Percentiles rank a stretch among this genome's conserved stretches.
These are phyloP conservation scores for Blepharisma undulans DNA, from an alignment of 169 alveolate species.

Conservation along the genomic window DNA sequence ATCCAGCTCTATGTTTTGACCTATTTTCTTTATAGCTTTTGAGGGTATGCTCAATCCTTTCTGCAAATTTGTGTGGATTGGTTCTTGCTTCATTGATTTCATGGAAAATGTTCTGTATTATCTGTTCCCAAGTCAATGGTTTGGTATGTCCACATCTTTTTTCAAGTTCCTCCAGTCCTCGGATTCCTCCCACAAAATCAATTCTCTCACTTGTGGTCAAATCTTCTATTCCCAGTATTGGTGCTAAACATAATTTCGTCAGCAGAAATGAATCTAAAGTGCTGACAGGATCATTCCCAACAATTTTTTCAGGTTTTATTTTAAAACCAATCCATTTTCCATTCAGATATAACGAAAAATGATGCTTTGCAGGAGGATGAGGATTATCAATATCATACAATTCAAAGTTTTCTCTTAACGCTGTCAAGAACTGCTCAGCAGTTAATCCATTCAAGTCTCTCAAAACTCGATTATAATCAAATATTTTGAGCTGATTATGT, in stretches of 20 bases:
- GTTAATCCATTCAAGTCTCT: slow-evolving; percentile 46
- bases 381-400: slow-evolving; percentile 27
- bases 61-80: background rate
- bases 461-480: slow-evolving; percentile 64
- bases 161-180: slow-evolving; percentile 59
- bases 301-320: slow-evolving; percentile 42
- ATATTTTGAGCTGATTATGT: slow-evolving; percentile 42
- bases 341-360: slow-evolving; percentile 45
- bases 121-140: background rate
- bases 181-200: slow-evolving; percentile 71
- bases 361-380: slow-evolving; percentile 34
- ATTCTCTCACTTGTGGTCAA: slow-evolving; percentile 53
- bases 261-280: slow-evolving; percentile 44
- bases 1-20: background rate
- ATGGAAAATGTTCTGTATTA: background rate
- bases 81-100: background rate
- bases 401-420: slow-evolving; percentile 41
- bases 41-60: background rate
- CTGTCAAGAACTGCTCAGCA: slow-evolving; percentile 50
- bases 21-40: background rate
- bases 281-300: slow-evolving; percentile 37
- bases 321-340: slow-evolving; percentile 54
- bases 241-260: slow-evolving; percentile 39
- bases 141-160: slow-evolving; percentile 1
- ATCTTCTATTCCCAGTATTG: slow-evolving; percentile 58